These are phyloP conservation scores for Colletotrichum navitas DNA, from an alignment of 2,329 filamentous ascomycete genomes.

Conservation along the genomic window DNA sequence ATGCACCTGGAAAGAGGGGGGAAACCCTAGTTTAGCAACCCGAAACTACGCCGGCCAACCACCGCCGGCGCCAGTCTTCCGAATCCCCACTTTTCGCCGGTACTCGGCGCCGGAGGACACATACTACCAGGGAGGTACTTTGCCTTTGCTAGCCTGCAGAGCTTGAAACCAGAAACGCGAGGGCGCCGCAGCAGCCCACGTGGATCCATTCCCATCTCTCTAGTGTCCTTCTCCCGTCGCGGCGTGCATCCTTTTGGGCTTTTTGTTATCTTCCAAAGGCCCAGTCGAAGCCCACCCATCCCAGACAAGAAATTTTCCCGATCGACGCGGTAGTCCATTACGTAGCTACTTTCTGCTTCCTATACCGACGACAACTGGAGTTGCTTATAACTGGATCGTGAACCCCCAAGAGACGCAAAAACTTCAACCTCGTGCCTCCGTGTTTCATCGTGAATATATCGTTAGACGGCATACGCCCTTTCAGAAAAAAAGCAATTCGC, in stretches of 20 bases:
- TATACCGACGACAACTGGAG: neutral
- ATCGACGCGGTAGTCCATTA: constrained; percentile 4
- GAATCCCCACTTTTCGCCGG: constrained; percentile 25
- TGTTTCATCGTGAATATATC: neutral
- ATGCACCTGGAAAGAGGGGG: neutral
- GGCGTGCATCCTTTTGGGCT: neutral
- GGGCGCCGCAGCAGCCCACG: constrained; percentile 9
- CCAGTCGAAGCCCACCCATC: constrained; percentile 8
- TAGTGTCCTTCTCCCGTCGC: neutral
- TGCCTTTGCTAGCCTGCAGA: neutral
- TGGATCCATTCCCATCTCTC: constrained; percentile 2
- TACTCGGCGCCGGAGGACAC: constrained; percentile 33
- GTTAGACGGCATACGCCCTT: constrained; percentile 1
- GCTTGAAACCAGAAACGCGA: constrained; percentile 3
- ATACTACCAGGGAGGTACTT: neutral
- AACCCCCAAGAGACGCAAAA: neutral
- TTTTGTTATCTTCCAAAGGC: constrained; percentile 1
- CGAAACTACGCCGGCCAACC: constrained; percentile 23
- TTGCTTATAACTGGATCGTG: constrained; percentile 20
- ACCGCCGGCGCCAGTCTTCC: constrained; percentile 8
- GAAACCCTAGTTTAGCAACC: constrained; percentile 3
- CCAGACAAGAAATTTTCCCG: constrained; percentile 21
- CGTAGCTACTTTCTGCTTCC: constrained; percentile 11
- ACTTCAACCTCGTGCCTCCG: neutral
- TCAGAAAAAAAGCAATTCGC: neutral